Conservation (phyloP, 1,284 basidiomycete genomes). For the Caloboletus firmus region DNA sequence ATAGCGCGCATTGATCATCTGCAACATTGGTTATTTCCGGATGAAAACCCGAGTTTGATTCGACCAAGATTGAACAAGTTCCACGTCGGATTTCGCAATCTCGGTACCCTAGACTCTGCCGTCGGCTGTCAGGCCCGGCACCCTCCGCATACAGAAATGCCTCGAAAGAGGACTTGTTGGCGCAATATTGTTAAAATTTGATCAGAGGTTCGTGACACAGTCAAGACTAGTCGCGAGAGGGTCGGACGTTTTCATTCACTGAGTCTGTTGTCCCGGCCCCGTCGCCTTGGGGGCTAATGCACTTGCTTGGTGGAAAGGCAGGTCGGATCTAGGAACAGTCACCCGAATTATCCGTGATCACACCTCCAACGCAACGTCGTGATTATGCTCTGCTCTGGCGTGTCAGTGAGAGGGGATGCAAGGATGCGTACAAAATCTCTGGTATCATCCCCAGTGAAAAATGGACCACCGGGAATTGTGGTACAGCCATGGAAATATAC, state of each 20-base stretch:
- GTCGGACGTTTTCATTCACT: neutral
- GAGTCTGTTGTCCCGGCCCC: neutral
- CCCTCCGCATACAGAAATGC: too few species aligned
- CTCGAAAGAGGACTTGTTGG: neutral
- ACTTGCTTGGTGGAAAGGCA: too few species aligned
- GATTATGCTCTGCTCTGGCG: too few species aligned
- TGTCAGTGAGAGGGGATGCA: too few species aligned
- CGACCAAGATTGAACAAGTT: neutral
- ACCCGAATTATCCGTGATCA: too few species aligned
- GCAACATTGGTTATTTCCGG: constrained; percentile 10
- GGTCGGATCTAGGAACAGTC: too few species aligned
- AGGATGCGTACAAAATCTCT: too few species aligned
- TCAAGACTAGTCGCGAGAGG: neutral
- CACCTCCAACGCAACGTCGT: too few species aligned
- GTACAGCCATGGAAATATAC: too few species aligned
- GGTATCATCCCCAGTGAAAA: too few species aligned
- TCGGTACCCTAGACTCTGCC: neutral
- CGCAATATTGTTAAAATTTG: neutral
- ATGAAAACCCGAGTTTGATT: neutral
- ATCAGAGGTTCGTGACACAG: neutral
- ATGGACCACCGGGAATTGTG: too few species aligned
- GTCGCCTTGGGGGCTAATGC: neutral
- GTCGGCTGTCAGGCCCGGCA: neutral
- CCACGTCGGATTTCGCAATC: neutral
- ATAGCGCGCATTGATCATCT: constrained; percentile 30